Evolutionary conservation across 805 yeast species (phyloP).

Genomic region (Wickerhamomyces bisporus): DNA sequence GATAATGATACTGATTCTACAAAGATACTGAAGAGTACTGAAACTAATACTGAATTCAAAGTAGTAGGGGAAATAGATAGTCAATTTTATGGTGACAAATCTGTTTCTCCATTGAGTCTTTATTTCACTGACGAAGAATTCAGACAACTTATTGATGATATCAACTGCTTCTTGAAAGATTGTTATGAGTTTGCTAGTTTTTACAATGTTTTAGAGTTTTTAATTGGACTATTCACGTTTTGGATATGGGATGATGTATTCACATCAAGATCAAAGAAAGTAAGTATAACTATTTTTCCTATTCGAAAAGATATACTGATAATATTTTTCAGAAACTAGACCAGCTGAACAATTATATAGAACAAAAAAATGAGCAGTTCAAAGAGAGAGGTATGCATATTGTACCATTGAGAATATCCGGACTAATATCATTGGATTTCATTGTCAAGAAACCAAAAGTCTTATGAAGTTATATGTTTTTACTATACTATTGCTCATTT

Average conservation of each 20-base stretch:
- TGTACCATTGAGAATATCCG: conserved; percentile 47
- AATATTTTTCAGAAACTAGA: conserved; percentile 24
- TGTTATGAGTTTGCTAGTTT: conserved; percentile 37
- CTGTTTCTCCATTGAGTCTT: conserved; percentile 44
- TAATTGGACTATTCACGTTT: conserved; percentile 34
- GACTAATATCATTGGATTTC: conserved; percentile 40
- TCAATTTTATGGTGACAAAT: conserved; percentile 46
- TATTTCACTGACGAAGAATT: conserved; percentile 37
- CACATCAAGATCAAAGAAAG: conserved; percentile 22
- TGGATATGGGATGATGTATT: conserved; percentile 37
- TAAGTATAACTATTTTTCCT: conserved; percentile 2
- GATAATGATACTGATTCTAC: neutral
- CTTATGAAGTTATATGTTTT: too few relatives aligned
- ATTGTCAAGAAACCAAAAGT: conserved; percentile 12
- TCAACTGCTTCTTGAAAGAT: conserved; percentile 38
- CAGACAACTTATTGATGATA: conserved; percentile 30
- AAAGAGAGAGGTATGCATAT: conserved; percentile 30
- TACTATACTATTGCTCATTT: too few relatives aligned
- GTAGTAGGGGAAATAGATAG: conserved; percentile 36
- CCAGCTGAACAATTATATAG: conserved; percentile 40
- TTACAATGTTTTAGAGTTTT: conserved; percentile 35
- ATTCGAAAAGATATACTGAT: neutral
- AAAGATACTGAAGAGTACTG: neutral
- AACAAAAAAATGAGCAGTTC: conserved; percentile 24
- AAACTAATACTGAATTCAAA: neutral